Evolutionary conservation across 345 rosid genomes (phyloP).

Genomic region (Euclidium syriacum): DNA sequence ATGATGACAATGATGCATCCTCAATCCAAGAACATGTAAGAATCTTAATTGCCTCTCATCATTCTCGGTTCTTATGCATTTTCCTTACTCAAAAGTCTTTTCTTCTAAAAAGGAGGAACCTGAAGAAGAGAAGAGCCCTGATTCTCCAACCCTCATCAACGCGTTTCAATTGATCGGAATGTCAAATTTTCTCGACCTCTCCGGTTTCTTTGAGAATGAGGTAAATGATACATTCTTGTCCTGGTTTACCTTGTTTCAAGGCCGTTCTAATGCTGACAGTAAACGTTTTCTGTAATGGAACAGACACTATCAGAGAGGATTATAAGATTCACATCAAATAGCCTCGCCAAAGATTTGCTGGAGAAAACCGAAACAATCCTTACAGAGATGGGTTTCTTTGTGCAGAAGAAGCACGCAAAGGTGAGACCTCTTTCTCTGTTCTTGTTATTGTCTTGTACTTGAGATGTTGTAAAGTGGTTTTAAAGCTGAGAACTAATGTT

Average conservation of each 20-base stretch:
- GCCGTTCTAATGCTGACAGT: neutral
- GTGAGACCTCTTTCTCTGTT: constrained; percentile 30
- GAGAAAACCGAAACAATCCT: constrained; percentile 53
- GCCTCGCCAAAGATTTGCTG: constrained; percentile 49
- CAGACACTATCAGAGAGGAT: constrained; percentile 81
- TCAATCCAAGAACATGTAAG: constrained; percentile 53
- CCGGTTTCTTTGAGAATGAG: constrained; percentile 89
- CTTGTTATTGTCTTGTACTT: neutral
- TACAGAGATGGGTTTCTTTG: constrained; percentile 73
- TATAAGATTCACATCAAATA: constrained; percentile 75
- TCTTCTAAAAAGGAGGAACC: constrained; percentile 31
- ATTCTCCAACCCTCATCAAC: constrained; percentile 52
- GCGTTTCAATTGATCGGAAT: constrained; percentile 93
- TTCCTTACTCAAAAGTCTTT: neutral
- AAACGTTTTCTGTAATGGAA: neutral
- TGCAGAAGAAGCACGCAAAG: constrained; percentile 66
- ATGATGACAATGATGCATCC: constrained; percentile 56
- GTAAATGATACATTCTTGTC: constrained; percentile 31
- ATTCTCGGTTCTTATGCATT: neutral
- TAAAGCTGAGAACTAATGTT: constrained; percentile 8
- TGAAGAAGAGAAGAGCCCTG: constrained; percentile 36
- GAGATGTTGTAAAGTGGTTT: neutral
- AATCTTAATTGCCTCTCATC: neutral
- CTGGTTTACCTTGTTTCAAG: neutral
- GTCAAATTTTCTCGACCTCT: constrained; percentile 84